Evolutionary conservation across 1,284 basidiomycete species (phyloP).

Genomic region (Microbotryum intermedium): DNA sequence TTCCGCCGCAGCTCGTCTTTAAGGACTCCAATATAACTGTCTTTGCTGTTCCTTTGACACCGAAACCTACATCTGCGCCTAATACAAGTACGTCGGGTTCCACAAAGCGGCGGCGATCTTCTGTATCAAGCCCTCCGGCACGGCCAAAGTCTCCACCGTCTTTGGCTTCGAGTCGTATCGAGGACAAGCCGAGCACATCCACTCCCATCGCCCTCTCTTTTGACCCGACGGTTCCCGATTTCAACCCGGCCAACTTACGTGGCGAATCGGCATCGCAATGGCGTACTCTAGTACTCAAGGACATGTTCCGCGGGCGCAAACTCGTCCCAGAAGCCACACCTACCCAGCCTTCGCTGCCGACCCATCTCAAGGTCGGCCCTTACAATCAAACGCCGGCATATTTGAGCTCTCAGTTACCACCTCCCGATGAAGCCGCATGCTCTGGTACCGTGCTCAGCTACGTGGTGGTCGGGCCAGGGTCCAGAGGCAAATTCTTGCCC

Average conservation of each 20-base stretch:
- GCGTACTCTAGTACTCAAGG: constrained; percentile 31
- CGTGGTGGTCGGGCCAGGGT: constrained; percentile 62
- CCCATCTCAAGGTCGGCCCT: background rate
- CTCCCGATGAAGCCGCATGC: background rate
- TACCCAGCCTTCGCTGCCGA: constrained; percentile 20
- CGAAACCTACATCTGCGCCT: background rate
- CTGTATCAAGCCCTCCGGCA: no score
- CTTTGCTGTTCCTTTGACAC: constrained; percentile 9
- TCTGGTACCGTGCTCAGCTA: constrained; percentile 45
- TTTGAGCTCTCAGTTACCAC: constrained; percentile 14
- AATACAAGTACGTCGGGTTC: no score
- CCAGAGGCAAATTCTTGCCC: constrained; percentile 78
- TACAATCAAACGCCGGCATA: constrained; percentile 24
- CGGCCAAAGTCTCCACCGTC: no score
- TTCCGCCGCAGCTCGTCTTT: constrained; percentile 3
- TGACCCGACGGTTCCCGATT: constrained; percentile 4
- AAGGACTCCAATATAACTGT: constrained; percentile 21
- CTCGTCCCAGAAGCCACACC: constrained; percentile 18
- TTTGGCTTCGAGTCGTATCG: no score
- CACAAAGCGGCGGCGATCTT: no score
- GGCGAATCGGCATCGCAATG: constrained; percentile 29
- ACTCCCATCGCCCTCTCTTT: constrained; percentile 6
- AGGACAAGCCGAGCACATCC: background rate
- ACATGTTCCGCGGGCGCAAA: constrained; percentile 35
- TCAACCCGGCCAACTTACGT: constrained; percentile 28